Conservation (phyloP, 345 rosid genomes). For the Lepidium sativum region DNA sequence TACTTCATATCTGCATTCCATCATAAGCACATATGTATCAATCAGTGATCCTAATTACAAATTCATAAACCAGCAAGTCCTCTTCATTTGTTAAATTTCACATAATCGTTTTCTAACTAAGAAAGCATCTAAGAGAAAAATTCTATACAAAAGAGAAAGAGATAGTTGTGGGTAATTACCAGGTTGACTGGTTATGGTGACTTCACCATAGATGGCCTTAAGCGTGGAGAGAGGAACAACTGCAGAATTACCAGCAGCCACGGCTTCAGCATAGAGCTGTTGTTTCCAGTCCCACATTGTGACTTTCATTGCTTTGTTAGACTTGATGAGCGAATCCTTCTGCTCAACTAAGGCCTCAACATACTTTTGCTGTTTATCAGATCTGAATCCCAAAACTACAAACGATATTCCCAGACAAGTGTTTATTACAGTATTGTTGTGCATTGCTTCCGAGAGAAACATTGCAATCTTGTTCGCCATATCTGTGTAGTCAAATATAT, state of each 20-base stretch:
- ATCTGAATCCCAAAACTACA: conserved; percentile 43
- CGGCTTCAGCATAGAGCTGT: conserved; percentile 70
- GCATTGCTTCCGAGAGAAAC: conserved; percentile 35
- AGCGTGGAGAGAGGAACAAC: conserved; percentile 61
- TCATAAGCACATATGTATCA: neutral
- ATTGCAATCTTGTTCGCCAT: conserved; percentile 36
- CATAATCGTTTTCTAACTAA: neutral
- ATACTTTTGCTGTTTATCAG: conserved; percentile 53
- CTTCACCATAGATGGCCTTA: conserved; percentile 69
- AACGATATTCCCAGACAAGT: conserved; percentile 48
- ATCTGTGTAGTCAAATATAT: conserved; percentile 3
- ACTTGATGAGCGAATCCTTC: conserved; percentile 42
- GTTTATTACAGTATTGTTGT: conserved; percentile 52
- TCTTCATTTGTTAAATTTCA: neutral
- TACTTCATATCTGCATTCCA: neutral
- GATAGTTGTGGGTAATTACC: conserved; percentile 25
- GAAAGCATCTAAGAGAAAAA: neutral
- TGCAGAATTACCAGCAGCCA: conserved; percentile 33
- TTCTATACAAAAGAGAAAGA: neutral
- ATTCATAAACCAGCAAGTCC: neutral
- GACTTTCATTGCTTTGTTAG: conserved; percentile 56
- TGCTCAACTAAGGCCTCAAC: conserved; percentile 48
- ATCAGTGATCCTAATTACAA: neutral
- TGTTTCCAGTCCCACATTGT: conserved; percentile 88
- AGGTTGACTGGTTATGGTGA: conserved; percentile 22